Base-by-base conservation (phyloP, 179 eudicot species). In the Beta macrorhiza region DNA sequence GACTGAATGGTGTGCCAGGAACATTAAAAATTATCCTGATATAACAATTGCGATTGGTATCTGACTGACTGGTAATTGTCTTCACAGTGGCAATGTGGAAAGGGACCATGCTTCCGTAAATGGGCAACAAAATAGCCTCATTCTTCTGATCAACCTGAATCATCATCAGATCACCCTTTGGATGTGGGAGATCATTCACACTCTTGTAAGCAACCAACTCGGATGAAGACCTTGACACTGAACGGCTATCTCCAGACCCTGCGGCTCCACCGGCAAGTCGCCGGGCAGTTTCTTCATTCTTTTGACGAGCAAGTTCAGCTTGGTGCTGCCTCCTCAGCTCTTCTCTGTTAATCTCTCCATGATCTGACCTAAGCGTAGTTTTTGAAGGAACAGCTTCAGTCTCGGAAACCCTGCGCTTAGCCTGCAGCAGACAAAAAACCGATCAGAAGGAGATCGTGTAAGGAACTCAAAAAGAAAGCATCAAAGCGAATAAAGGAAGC, bases 261-360 rank as follows among this genome's bases (percentile, higher is more conserved):
- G 90, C 61, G 17, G 88, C 92, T 37, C 83, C 91, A 17, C 99
- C 99, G 14, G 96, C 96, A 79, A 95, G 99, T 6, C 99, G 86
- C 13, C 97, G 89, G 72, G 93, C 98, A 70, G 96, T 95, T 87
- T 95, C 99, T 84, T 92, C 98, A 78, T 91, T 95, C 89, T 94
- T 95, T 83, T 91, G 97, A 70, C 96, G 97, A 52, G 98, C 99
- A 79, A 95, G 94, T 87, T 91, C 99, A 1, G 94, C 96, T 85
- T 95, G 99, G 77, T 95, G 98, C 89, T 90, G 98, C 87, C 92
- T 92, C 73, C 98, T 80, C 0, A 84, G 88, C 82, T 95, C 99
- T 81, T 95, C 98, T 86, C 90, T 91, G 47, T 97, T 90, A 61
- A 91, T 87, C 87, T 90, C 98, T 61, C 89, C 91, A 65, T 92